A percentile compares a stretch with the other conserved stretches of the same genome.
phyloP scores from a whole-genome alignment of 2,329 filamentous ascomycete species.

The Calycina herbarum region DNA sequence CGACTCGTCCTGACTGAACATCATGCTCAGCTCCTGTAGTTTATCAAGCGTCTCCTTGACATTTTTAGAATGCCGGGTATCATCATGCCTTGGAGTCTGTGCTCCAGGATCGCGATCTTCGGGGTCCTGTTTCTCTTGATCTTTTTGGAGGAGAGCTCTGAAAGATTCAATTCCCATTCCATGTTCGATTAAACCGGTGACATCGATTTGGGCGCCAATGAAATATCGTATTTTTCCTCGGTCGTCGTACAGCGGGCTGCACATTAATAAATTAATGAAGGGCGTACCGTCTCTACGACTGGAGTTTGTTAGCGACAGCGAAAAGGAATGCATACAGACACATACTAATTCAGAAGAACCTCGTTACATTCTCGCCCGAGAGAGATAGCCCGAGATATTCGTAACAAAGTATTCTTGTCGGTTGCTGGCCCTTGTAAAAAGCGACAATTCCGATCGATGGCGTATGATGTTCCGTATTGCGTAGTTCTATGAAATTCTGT shows the following conservation, averaged over 20 bases:
- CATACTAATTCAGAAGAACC: conserved; percentile 66
- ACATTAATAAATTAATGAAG: conserved; percentile 66
- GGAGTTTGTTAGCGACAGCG: neutral
- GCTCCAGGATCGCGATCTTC: neutral
- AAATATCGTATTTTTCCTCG: conserved; percentile 60
- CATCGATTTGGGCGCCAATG: conserved; percentile 64
- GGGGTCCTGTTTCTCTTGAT: conserved; percentile 16
- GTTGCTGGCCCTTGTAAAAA: conserved; percentile 75
- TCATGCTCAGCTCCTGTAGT: conserved; percentile 63
- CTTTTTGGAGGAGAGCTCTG: conserved; percentile 44
- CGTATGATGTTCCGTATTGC: conserved; percentile 70
- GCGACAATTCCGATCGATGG: conserved; percentile 72
- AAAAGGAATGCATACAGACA: neutral
- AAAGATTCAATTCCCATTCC: conserved; percentile 59
- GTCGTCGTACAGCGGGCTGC: conserved; percentile 61
- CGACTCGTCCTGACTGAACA: conserved; percentile 67
- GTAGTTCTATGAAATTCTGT: conserved; percentile 71
- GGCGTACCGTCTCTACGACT: conserved; percentile 61
- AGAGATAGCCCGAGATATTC: conserved; percentile 60
- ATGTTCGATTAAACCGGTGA: conserved; percentile 60
- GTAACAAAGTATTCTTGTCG: conserved; percentile 57
- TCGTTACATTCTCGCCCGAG: conserved; percentile 69
- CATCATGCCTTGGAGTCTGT: neutral
- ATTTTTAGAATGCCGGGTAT: conserved; percentile 12
- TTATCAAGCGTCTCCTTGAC: conserved; percentile 49